Percentiles rank a stretch among this genome's conserved stretches.
Evolutionary conservation across 2,329 filamentous ascomycete species (phyloP).

Genomic region (Penicillium sp.): DNA sequence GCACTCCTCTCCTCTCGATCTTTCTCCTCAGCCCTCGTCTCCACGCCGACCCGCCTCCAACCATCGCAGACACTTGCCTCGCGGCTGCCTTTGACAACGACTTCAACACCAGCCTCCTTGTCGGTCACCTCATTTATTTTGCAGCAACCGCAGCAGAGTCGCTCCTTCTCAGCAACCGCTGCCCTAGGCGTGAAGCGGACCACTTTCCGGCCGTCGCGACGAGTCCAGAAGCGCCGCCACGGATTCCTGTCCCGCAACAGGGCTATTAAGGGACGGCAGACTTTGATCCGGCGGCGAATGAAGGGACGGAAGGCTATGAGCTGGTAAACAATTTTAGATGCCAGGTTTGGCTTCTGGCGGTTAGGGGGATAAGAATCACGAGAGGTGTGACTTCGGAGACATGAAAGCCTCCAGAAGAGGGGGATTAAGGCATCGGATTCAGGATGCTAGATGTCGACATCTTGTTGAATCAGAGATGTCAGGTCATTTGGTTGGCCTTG

Average conservation of each 20-base stretch:
- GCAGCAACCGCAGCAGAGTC: constrained; percentile 34
- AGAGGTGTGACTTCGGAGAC: not conserved
- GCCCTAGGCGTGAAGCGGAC: constrained; percentile 46
- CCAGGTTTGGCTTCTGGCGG: not conserved
- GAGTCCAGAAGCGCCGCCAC: constrained; percentile 60
- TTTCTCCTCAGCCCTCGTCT: constrained; percentile 42
- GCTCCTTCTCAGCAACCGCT: constrained; percentile 46
- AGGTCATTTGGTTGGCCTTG: constrained; percentile 16
- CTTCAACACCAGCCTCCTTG: constrained; percentile 12
- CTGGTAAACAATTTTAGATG: constrained; percentile 41
- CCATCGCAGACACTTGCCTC: constrained; percentile 33
- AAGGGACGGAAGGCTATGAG: constrained; percentile 55
- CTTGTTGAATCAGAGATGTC: too few species aligned
- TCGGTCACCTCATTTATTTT: constrained; percentile 19
- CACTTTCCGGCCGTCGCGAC: constrained; percentile 59
- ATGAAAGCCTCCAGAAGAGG: too few species aligned
- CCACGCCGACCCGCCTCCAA: constrained; percentile 24
- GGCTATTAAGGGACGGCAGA: constrained; percentile 53
- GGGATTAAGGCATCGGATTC: too few species aligned
- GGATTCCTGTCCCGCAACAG: constrained; percentile 57
- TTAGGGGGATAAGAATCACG: constrained; percentile 1
- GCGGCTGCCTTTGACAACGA: constrained; percentile 15
- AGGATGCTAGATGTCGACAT: too few species aligned
- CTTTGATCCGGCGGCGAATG: constrained; percentile 52
- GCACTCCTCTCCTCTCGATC: constrained; percentile 37